A percentile compares a stretch with the other conserved stretches of the same genome.
Evolutionary conservation across 345 rosid species (phyloP).

Genomic region (Mangifera indica): DNA sequence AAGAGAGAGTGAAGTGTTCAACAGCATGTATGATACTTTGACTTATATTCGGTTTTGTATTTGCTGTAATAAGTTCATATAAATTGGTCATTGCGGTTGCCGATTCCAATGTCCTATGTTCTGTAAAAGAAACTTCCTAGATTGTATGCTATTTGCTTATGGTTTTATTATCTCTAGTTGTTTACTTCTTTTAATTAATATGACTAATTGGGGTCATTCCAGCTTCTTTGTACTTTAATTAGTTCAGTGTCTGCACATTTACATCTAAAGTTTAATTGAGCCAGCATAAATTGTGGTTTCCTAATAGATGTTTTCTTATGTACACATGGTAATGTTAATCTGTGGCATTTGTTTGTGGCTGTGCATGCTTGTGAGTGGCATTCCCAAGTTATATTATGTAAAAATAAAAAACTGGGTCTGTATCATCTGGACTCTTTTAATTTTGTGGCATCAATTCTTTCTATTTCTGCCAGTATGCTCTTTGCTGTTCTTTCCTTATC

Average conservation of each 20-base stretch:
- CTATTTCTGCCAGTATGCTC: not conserved
- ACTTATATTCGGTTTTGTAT: not conserved
- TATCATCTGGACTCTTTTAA: not conserved
- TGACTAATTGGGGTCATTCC: not conserved
- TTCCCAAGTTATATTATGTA: not conserved
- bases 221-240: not conserved
- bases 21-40: not conserved
- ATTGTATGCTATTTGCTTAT: not conserved
- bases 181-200: not conserved
- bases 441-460: not conserved
- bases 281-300: not conserved
- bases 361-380: not conserved
- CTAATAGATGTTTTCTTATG: not conserved
- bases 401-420: not conserved
- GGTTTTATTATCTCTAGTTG: not conserved
- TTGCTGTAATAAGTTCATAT: not conserved
- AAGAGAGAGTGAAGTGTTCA: too few relatives aligned
- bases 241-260: not conserved
- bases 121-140: not conserved
- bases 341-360: not conserved
- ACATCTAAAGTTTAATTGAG: not conserved
- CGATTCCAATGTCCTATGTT: not conserved
- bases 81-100: not conserved
- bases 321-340: not conserved
- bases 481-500: too few relatives aligned